Evolutionary conservation across 108 stramenopile species (phyloP).

Genomic region (Nannochloropsis gaditana): DNA sequence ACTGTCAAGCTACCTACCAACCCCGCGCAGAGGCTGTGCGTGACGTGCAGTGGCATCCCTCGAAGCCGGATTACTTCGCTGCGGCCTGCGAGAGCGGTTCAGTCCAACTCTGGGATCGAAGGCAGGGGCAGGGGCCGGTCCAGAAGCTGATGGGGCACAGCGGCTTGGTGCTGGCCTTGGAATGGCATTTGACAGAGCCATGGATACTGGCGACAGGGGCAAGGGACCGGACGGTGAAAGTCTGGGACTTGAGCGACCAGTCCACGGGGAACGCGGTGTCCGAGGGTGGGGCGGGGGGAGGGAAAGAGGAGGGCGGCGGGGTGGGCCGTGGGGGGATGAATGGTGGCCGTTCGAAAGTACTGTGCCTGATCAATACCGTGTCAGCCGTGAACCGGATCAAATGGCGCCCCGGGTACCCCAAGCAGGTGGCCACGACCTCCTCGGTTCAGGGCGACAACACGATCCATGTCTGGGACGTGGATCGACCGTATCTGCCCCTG

Average conservation of each 20-base stretch:
- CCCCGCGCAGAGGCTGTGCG: slow-evolving; percentile 25
- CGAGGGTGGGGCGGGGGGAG: slow-evolving; percentile 1
- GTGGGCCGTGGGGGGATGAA: background rate
- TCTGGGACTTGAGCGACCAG: slow-evolving; percentile 22
- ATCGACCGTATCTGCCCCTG: slow-evolving; percentile 14
- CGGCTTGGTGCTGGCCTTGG: slow-evolving; percentile 17
- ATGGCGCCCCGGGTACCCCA: slow-evolving; percentile 29
- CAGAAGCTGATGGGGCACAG: slow-evolving; percentile 24
- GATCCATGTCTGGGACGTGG: slow-evolving; percentile 24
- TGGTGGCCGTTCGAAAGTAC: background rate
- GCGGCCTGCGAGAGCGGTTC: slow-evolving; percentile 37
- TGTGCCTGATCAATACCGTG: background rate
- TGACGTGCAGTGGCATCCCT: slow-evolving; percentile 35
- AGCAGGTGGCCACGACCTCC: slow-evolving; percentile 25
- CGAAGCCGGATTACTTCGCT: slow-evolving; percentile 21
- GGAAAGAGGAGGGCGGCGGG: background rate
- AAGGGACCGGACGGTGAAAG: slow-evolving; percentile 23
- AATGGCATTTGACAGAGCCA: slow-evolving; percentile 23
- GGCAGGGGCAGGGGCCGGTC: slow-evolving; percentile 21
- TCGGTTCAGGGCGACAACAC: slow-evolving; percentile 24
- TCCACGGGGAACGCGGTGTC: no score
- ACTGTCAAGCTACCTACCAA: slow-evolving; percentile 21
- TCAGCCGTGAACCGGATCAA: slow-evolving; percentile 30
- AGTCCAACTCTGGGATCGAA: slow-evolving; percentile 36
- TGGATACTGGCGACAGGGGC: slow-evolving; percentile 29